These are phyloP conservation scores for Lactarius deliciosus DNA, from an alignment of 768 basidiomycete genomes.

Conservation along the genomic window DNA sequence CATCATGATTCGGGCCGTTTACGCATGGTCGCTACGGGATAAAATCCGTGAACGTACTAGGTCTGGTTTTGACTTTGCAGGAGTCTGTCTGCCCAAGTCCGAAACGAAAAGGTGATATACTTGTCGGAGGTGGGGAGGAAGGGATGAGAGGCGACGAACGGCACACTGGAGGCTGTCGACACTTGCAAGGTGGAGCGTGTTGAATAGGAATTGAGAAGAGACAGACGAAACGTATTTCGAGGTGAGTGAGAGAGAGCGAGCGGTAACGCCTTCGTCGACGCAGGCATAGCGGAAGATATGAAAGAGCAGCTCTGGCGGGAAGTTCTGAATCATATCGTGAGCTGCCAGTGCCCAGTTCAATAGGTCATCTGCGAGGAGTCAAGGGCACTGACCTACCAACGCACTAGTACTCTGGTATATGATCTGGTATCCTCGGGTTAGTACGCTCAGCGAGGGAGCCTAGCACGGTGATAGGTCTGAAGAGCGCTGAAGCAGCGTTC, in stretches of 20 bases:
- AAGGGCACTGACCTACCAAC: not conserved
- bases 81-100: constrained; percentile 4
- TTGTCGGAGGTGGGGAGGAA: constrained; percentile 13
- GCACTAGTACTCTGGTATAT: not conserved
- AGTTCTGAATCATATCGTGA: constrained; percentile 14
- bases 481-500: not conserved
- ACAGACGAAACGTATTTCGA: constrained; percentile 17
- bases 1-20: constrained; percentile 3
- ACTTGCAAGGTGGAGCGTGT: constrained; percentile 11
- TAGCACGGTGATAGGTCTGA: not conserved
- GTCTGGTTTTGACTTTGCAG: not conserved
- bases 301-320: constrained; percentile 23
- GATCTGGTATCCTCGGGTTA: not conserved
- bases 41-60: not conserved
- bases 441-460: not conserved
- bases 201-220: constrained; percentile 23
- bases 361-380: not conserved
- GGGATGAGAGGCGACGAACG: constrained; percentile 10
- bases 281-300: constrained; percentile 24
- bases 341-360: not conserved
- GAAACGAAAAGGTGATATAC: constrained; percentile 23
- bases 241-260: constrained; percentile 21
- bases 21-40: not conserved
- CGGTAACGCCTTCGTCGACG: constrained; percentile 19
- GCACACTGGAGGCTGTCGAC: constrained; percentile 7